Evolutionary conservation across 306 rosid species (phyloP).

Genomic region (Cyamopsis tetragonoloba): DNA sequence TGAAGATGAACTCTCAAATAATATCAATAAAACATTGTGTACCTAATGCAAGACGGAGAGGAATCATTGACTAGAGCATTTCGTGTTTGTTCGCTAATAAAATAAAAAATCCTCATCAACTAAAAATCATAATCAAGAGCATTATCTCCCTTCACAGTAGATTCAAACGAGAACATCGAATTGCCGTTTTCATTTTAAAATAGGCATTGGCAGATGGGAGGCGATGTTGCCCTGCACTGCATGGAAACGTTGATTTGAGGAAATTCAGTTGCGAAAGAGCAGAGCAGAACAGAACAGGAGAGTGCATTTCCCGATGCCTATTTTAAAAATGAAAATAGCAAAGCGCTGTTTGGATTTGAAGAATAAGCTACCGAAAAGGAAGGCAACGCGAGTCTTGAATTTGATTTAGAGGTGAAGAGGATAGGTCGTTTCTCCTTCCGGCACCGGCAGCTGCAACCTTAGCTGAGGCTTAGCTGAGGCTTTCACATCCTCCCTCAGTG

Average conservation of each 20-base stretch:
- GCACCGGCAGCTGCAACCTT: too few species aligned
- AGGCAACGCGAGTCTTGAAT: slow-evolving; percentile 25
- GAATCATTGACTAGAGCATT: neutral
- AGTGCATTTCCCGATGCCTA: slow-evolving; percentile 27
- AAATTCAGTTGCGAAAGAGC: too few species aligned
- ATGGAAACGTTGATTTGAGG: too few species aligned
- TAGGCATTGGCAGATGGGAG: slow-evolving; percentile 7
- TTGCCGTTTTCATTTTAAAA: slow-evolving; percentile 16
- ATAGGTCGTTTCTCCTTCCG: too few species aligned
- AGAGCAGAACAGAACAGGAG: too few species aligned
- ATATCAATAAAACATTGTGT: neutral
- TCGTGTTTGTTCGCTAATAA: neutral
- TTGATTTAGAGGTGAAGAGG: slow-evolving; percentile 25
- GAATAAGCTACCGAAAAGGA: slow-evolving; percentile 1
- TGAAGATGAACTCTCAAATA: too few species aligned
- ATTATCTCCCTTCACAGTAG: slow-evolving; percentile 22
- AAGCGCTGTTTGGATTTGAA: slow-evolving; percentile 10
- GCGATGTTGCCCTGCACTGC: too few species aligned
- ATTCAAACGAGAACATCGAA: slow-evolving; percentile 11
- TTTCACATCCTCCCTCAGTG: too few species aligned
- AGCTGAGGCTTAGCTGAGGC: too few species aligned
- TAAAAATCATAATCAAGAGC: slow-evolving; percentile 25
- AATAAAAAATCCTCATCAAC: slow-evolving; percentile 7
- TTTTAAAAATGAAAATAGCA: slow-evolving; percentile 23
- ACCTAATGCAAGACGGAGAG: neutral